Percentiles rank a stretch among this genome's conserved stretches.
phyloP scores from a whole-genome alignment of 805 yeast genomes.

The Martiniozyma abietophila region DNA sequence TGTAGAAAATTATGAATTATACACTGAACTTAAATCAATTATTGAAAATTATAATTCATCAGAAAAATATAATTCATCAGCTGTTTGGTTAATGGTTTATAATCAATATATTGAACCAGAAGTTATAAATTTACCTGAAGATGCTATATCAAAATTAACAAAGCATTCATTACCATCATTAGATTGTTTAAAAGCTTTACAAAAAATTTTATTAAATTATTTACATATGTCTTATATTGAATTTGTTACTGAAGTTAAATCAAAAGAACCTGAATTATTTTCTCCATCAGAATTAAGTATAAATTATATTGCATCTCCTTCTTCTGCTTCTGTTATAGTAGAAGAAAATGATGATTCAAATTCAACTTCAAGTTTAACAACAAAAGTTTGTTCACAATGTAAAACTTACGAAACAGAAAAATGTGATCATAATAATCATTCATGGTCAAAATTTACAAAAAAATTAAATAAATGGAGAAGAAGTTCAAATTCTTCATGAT shows the following conservation, averaged over 20 bases:
- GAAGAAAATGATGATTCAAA: neutral
- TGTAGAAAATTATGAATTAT: slow-evolving; percentile 28
- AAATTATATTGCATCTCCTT: neutral
- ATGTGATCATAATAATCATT: slow-evolving; percentile 3
- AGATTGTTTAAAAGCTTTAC: slow-evolving; percentile 13
- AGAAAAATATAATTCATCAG: slow-evolving; percentile 3
- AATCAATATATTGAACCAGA: slow-evolving; percentile 23
- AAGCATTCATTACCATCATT: slow-evolving; percentile 16
- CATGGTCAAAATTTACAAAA: slow-evolving; percentile 21
- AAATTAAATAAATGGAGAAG: slow-evolving; percentile 25
- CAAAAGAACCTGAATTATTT: neutral
- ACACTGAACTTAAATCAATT: slow-evolving; percentile 18
- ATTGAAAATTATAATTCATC: slow-evolving; percentile 9
- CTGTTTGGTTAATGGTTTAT: slow-evolving; percentile 20
- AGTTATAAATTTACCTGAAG: slow-evolving; percentile 27
- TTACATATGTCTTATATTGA: slow-evolving; percentile 25
- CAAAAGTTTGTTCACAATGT: neutral
- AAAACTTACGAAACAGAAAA: neutral
- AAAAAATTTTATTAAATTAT: slow-evolving; percentile 18
- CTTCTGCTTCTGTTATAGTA: neutral
- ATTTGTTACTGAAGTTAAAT: slow-evolving; percentile 15
- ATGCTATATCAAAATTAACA: slow-evolving; percentile 14
- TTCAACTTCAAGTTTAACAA: neutral
- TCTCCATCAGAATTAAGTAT: neutral
- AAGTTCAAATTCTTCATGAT: slow-evolving; percentile 21